phyloP scores from a whole-genome alignment of 768 basidiomycete genomes.

The Pisolithus albus region DNA sequence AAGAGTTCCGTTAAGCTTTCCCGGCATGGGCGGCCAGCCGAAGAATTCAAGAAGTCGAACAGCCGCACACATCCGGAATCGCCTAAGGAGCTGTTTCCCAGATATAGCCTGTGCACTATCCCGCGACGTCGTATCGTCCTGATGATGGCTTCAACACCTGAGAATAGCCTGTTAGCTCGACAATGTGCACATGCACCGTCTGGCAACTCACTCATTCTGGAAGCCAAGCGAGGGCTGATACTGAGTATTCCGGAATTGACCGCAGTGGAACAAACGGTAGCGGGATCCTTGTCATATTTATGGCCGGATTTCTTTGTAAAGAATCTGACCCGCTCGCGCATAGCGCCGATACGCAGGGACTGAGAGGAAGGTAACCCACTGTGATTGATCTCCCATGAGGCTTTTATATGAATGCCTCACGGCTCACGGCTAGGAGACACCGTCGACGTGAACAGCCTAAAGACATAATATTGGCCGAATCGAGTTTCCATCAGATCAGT shows the following conservation, averaged over 20 bases:
- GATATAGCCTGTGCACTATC: conserved; percentile 44
- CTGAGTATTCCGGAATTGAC: conserved; percentile 17
- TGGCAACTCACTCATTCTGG: conserved; percentile 18
- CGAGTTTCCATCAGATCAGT: too few relatives aligned
- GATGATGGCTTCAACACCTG: conserved; percentile 50
- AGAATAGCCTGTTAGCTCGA: background rate
- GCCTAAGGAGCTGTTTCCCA: conserved; percentile 51
- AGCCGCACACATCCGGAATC: conserved; percentile 51
- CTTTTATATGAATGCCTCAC: background rate
- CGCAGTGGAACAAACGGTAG: conserved; percentile 21
- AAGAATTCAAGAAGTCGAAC: conserved; percentile 48
- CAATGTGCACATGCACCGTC: background rate
- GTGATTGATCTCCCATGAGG: background rate
- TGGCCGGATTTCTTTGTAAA: conserved; percentile 19
- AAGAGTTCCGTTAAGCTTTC: conserved; percentile 44
- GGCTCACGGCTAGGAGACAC: too few relatives aligned
- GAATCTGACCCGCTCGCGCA: conserved; percentile 21
- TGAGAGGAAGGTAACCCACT: background rate
- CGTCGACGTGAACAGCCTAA: too few relatives aligned
- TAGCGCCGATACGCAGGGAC: background rate
- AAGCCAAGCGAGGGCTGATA: conserved; percentile 25
- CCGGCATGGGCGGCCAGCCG: conserved; percentile 36
- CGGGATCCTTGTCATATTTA: conserved; percentile 22
- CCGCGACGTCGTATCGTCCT: conserved; percentile 38
- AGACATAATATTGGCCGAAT: too few relatives aligned